Conservation (phyloP, 2,329 filamentous ascomycete species). For the Fusarium redolens region DNA sequence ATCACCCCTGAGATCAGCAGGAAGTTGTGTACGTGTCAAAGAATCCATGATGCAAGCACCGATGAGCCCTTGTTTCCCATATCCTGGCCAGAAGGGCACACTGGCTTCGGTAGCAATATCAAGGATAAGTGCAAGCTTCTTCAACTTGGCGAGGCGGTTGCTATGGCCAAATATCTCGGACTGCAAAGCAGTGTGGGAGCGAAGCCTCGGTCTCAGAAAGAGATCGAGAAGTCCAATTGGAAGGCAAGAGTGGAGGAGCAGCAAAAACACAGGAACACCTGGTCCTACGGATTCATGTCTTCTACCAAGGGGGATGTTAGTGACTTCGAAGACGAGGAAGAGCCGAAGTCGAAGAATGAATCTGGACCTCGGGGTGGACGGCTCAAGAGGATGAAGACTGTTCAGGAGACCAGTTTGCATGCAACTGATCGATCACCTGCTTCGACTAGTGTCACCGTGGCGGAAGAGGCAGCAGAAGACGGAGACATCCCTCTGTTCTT, state of each 20-base stretch:
- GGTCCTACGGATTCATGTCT: not conserved
- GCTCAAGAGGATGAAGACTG: slow-evolving; percentile 19
- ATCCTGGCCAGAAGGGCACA: slow-evolving; percentile 3
- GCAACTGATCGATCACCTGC: slow-evolving; percentile 17
- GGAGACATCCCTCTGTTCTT: slow-evolving; percentile 48
- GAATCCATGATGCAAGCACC: not conserved
- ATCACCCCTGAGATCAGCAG: slow-evolving; percentile 33
- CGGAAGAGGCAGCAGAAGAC: slow-evolving; percentile 30
- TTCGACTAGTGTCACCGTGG: slow-evolving; percentile 21
- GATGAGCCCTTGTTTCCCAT: slow-evolving; percentile 20
- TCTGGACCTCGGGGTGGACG: not conserved
- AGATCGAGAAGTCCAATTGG: not conserved
- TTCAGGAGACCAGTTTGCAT: slow-evolving; percentile 8
- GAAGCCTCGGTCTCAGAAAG: slow-evolving; percentile 9
- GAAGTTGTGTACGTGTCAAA: slow-evolving; percentile 30
- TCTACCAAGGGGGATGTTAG: not conserved
- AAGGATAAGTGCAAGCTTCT: slow-evolving; percentile 18
- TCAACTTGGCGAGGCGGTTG: slow-evolving; percentile 22
- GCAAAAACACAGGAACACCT: not conserved
- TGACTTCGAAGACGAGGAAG: slow-evolving; percentile 15
- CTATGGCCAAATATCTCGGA: slow-evolving; percentile 31
- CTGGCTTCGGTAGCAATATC: not conserved
- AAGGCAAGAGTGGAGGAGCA: not conserved
- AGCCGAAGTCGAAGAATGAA: not conserved
- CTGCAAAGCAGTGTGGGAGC: slow-evolving; percentile 28